phyloP scores from a whole-genome alignment of 306 rosid species.

The Gastrolobium villosum region DNA sequence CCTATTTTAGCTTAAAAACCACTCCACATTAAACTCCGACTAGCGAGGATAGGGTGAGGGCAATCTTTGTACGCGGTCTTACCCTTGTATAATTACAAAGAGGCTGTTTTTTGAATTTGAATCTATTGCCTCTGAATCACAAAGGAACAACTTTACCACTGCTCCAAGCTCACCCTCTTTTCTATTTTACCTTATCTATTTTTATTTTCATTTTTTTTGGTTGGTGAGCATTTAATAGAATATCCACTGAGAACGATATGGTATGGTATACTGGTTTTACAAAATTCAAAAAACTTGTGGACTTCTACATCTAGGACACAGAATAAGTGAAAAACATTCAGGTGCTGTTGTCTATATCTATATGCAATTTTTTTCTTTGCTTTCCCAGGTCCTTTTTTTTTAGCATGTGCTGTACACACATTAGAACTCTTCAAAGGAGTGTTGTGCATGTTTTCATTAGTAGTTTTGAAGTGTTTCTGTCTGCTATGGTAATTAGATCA shows the following conservation, averaged over 20 bases:
- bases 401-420: background rate
- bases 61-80: too few relatives aligned
- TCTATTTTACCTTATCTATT: conserved; percentile 14
- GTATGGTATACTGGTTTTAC: background rate
- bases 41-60: too few relatives aligned
- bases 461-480: background rate
- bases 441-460: conserved; percentile 1
- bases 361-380: too few relatives aligned
- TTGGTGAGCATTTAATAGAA: conserved; percentile 15
- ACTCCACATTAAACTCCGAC: too few relatives aligned
- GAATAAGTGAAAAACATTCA: background rate
- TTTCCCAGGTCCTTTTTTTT: background rate
- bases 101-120: too few relatives aligned
- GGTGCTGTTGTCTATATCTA: background rate
- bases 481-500: conserved; percentile 16
- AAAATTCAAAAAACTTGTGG: background rate
- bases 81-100: too few relatives aligned
- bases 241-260: conserved; percentile 10
- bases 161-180: too few relatives aligned
- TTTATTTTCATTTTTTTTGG: background rate
- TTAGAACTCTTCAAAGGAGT: conserved; percentile 26
- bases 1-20: background rate
- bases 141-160: too few relatives aligned
- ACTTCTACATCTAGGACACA: conserved; percentile 1
- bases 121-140: too few relatives aligned